Evolutionary conservation across 2,329 filamentous ascomycete species (phyloP), one percentile per base, ranked within the genome.

Genomic region (Chaetothyriales sp.): DNA sequence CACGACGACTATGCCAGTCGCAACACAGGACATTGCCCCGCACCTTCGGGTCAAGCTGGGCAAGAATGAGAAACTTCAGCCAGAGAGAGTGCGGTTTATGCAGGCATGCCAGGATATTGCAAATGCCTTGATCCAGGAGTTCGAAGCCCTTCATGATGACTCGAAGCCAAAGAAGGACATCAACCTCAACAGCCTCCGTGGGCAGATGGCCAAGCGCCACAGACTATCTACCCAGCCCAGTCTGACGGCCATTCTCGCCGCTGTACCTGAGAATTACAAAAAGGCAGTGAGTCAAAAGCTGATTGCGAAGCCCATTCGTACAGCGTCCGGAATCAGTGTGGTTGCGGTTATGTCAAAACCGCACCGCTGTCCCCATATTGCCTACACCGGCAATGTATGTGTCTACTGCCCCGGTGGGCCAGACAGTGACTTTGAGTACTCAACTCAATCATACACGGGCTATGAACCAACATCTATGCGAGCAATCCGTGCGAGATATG

Each of bases 291-390:
- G 96, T 55, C 92, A 89, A 18, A 95, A 95, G 70, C 74, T 98
- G 55, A 88, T 98, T 60, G 92, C 93, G 22, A 98, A 98, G 69
- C 92, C 92, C 1, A 96, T 98, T 53, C 81, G 87, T 61, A 95
- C 90, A 15, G 94, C 90, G 0, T 95, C 89, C 49, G 92, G 92
- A 52, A 98, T 98, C 61, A 92, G 46, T 25, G 51, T 46, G 7
- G 92, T 98, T 46, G 92, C 93, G 44, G 93, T 98, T 59, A 98
- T 98, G 92, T 96, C 92, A 77, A 98, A 98, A 68, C 92, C 92
- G 20, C 92, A 98, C 66, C 78, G 92, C 64, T 98, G 92, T 64
- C 92, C 92, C 18, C 92, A 98, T 64, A 98, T 98, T 60, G 86
- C 92, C 9, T 98, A 95, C 67, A 98, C 92, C 12, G 55, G 56